These are phyloP conservation scores for Entophlyctis helioformis DNA, from an alignment of 192 early-diverging fungal species.

Conservation along the genomic window DNA sequence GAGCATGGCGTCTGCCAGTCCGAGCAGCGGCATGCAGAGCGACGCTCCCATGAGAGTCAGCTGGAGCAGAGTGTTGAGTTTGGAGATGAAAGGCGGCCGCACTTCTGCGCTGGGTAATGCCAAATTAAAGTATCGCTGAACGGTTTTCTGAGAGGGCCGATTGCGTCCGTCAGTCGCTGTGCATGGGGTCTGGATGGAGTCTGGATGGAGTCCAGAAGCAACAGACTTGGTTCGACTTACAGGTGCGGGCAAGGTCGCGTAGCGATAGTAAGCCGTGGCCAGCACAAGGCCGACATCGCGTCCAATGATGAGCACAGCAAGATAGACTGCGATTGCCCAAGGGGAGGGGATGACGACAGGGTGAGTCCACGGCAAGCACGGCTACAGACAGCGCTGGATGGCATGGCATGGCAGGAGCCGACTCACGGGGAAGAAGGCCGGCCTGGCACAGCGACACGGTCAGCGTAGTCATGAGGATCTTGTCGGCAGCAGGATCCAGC, in stretches of 20 bases:
- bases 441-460: slow-evolving; percentile 64
- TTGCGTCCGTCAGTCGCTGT: not conserved
- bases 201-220: not conserved
- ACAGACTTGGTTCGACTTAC: slow-evolving; percentile 21
- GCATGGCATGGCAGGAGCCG: not conserved
- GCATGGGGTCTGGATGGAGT: not conserved
- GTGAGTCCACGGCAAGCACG: not conserved
- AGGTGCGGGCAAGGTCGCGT: slow-evolving; percentile 73
- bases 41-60: slow-evolving; percentile 66
- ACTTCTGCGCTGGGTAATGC: slow-evolving; percentile 87
- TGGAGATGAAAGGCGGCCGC: slow-evolving; percentile 74
- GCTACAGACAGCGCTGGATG: not conserved
- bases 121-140: slow-evolving; percentile 74
- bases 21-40: slow-evolving; percentile 61
- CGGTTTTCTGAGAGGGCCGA: slow-evolving; percentile 53
- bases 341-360: not conserved
- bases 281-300: slow-evolving; percentile 72
- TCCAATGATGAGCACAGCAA: slow-evolving; percentile 74
- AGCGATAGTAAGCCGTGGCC: slow-evolving; percentile 72
- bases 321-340: slow-evolving; percentile 31
- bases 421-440: slow-evolving; percentile 59
- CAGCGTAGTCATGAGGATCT: slow-evolving; percentile 81
- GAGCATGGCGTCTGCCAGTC: slow-evolving; percentile 31
- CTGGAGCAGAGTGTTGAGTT: slow-evolving; percentile 83
- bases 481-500: slow-evolving; percentile 90